Percentiles rank a stretch among this genome's conserved stretches.
Conservation (phyloP, 345 rosid species). For the Microthlaspi erraticum region DNA sequence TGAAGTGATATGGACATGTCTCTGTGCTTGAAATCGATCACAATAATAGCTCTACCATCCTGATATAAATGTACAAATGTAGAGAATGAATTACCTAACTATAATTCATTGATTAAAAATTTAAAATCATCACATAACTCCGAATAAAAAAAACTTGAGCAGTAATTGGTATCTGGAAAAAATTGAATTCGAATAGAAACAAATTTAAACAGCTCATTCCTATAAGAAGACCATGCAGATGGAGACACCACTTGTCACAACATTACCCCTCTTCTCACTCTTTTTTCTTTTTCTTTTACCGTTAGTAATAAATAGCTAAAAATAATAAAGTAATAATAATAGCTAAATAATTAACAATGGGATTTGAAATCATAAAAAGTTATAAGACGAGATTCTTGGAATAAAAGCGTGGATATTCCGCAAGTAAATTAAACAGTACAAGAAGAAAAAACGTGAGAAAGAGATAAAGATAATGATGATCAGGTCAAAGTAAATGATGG, state of each 20-base stretch:
- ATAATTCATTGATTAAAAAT: not conserved
- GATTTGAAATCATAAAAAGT: not conserved
- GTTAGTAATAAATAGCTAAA: conserved; percentile 1
- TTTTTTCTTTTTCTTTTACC: not conserved
- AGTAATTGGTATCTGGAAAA: not conserved
- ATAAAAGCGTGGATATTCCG: conserved; percentile 1
- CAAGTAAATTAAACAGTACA: conserved; percentile 9
- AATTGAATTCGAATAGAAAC: conserved; percentile 32
- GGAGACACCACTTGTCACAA: conserved; percentile 34
- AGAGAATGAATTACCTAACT: not conserved
- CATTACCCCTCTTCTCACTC: conserved; percentile 1
- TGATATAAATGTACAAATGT: not conserved
- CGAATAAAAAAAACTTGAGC: not conserved
- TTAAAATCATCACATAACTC: not conserved
- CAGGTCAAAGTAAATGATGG: conserved; percentile 39
- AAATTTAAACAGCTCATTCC: conserved; percentile 44
- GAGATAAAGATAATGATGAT: conserved; percentile 17
- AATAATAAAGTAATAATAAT: conserved; percentile 14
- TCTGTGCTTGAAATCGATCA: conserved; percentile 2
- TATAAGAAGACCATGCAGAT: conserved; percentile 38
- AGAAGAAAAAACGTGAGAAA: conserved; percentile 17
- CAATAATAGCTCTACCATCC: not conserved
- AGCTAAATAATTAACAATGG: conserved; percentile 18
- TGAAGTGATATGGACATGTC: conserved; percentile 27
- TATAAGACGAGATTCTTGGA: not conserved